These are phyloP conservation scores for Diaporthe sp. DNA, from an alignment of 2,329 filamentous ascomycete genomes.

Conservation along the genomic window DNA sequence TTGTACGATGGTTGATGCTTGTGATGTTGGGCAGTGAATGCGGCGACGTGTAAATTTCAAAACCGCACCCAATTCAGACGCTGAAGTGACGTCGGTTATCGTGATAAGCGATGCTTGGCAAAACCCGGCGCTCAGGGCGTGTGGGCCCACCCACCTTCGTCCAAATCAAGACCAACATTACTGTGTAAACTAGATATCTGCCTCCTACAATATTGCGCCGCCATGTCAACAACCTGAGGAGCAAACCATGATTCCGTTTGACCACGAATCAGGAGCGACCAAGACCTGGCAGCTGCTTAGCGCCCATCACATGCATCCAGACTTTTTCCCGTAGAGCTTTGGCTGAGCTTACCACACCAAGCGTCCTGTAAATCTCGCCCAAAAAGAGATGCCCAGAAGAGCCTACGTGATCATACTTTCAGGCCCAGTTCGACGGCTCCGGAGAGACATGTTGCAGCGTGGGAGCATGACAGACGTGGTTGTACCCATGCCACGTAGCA, in stretches of 20 bases:
- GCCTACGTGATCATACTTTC: not conserved
- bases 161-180: not conserved
- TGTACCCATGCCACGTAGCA: not conserved
- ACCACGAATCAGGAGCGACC: not conserved
- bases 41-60: slow-evolving; percentile 15
- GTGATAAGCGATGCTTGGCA: slow-evolving; percentile 3
- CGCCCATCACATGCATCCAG: too few species aligned
- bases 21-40: not conserved
- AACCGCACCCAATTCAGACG: not conserved
- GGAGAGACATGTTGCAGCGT: not conserved
- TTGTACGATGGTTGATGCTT: not conserved
- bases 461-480: not conserved
- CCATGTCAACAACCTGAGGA: not conserved
- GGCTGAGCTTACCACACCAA: not conserved
- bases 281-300: not conserved
- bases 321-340: not conserved
- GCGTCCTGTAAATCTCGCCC: not conserved
- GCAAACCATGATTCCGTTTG: not conserved
- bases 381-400: not conserved
- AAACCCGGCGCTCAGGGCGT: not conserved
- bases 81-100: slow-evolving; percentile 15
- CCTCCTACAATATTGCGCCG: not conserved
- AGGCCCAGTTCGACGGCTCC: not conserved
- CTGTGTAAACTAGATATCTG: not conserved
- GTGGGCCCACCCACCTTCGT: slow-evolving; percentile 2